These are phyloP conservation scores for Magnolia changhungtana DNA, from an alignment of 164 flowering plant genomes.

Conservation along the genomic window DNA sequence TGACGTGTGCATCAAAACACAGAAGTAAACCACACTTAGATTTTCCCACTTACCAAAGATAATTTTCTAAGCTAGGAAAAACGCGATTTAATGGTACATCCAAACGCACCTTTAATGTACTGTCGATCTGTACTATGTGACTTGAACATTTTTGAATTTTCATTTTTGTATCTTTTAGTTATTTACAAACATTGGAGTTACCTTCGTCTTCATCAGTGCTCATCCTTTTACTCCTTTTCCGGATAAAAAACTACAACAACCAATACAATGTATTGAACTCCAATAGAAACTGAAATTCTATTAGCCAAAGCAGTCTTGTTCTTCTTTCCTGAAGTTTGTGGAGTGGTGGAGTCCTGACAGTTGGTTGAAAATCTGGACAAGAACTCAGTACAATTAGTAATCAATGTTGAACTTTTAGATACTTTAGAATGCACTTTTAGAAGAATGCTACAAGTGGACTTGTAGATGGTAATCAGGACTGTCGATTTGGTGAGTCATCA, in stretches of 20 bases:
- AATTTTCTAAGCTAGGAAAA: too few relatives aligned
- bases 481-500: conserved; percentile 47
- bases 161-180: too few relatives aligned
- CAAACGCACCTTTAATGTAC: too few relatives aligned
- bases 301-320: conserved; percentile 50
- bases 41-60: too few relatives aligned
- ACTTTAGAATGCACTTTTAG: background rate
- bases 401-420: background rate
- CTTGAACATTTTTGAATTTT: too few relatives aligned
- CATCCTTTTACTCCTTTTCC: conserved; percentile 25
- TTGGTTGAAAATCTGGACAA: conserved; percentile 54
- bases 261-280: conserved; percentile 26
- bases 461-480: too few relatives aligned
- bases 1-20: too few relatives aligned
- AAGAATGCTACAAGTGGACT: too few relatives aligned
- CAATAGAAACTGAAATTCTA: conserved; percentile 52
- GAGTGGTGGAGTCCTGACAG: conserved; percentile 7
- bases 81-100: too few relatives aligned
- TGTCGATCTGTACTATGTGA: too few relatives aligned
- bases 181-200: too few relatives aligned
- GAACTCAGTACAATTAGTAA: background rate
- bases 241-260: conserved; percentile 24
- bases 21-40: too few relatives aligned
- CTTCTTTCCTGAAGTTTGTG: conserved; percentile 13
- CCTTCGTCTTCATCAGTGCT: background rate